Base-by-base conservation (phyloP, 176 grass and related monocot species). In the Eleusine indica region DNA sequence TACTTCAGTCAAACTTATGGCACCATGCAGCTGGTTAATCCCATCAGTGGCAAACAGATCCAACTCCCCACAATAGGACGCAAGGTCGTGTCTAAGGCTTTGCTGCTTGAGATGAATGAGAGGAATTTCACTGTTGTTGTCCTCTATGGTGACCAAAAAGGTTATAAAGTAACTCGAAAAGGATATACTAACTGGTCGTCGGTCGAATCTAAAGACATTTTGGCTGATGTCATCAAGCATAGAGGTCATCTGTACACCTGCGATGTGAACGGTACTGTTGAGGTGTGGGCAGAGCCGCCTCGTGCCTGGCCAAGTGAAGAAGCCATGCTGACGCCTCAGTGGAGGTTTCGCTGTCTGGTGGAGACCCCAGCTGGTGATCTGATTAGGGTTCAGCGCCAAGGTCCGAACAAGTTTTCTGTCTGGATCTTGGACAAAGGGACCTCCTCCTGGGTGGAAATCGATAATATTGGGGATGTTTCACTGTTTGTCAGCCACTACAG, bases 141-240 rank as follows among this genome's bases (percentile, higher is more conserved):
- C 74, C 57, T 90, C 41, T 74, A 61, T 61, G 60, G 28, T 9
- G n/a, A 83, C 17, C 60, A 58, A 37, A 90, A 79, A 51, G 84
- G 88, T 43, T 90, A 90, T 68, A 82, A 72, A 52, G 57, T 90
- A 40, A 86, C 88, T 0, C 83, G 79, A 14, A 78, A 73, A 62
- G 88, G 84, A 52, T 82, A 39, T 64, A 90, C 32, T 16, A 49
- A 63, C 60, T 90, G 88, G 88, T 90, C 88, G 6, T 83, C 74
- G 1, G 88, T 90, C 2, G 79, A 90, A 51, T 90, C 84, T 1
- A 57, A 83, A 68, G 51, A 79, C 32, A 51, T 13, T 14, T 60
- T 90, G 51, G 51, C 62, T 43, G 88, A 90, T 43, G 66, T 90
- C 49, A 37, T 90, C 49, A 90, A 86, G 84, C 88, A 90, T 81